These are phyloP conservation scores for Dalbergia cultrata DNA, from an alignment of 306 rosid species.

Conservation along the genomic window DNA sequence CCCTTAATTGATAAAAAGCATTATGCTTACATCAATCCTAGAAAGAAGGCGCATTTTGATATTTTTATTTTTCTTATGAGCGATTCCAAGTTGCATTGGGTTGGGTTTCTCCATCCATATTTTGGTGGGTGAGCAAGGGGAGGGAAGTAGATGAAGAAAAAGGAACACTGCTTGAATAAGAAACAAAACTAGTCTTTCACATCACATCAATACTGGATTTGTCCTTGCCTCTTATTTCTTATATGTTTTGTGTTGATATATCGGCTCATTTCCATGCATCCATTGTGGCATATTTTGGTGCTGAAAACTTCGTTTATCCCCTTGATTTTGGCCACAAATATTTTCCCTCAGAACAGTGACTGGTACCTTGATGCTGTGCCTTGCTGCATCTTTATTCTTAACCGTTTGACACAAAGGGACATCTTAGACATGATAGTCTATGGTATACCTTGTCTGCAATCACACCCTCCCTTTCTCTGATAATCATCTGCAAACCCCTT, in stretches of 20 bases:
- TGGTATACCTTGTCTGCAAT: constrained; percentile 28
- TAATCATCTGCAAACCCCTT: constrained; percentile 1
- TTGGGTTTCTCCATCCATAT: constrained; percentile 3
- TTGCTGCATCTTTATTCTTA: constrained; percentile 25
- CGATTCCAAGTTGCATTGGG: not conserved
- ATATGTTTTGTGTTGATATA: not conserved
- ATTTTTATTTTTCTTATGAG: not conserved
- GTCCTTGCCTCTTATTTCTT: constrained; percentile 8
- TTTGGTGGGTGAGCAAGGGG: constrained; percentile 4
- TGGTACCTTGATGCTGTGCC: constrained; percentile 29
- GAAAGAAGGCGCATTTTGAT: not conserved
- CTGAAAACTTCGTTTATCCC: constrained; percentile 7
- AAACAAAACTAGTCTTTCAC: not conserved
- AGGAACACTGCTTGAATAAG: not conserved
- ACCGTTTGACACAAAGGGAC: constrained; percentile 30
- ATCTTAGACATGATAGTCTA: not conserved
- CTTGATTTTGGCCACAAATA: constrained; percentile 30
- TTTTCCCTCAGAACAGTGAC: constrained; percentile 8
- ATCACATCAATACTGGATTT: not conserved
- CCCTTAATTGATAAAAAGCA: no score
- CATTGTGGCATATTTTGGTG: not conserved
- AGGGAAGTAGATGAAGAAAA: not conserved
- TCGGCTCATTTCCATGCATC: not conserved
- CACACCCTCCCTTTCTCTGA: not conserved
- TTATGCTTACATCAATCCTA: not conserved